Evolutionary conservation across 164 flowering plant species (phyloP).

Genomic region (Platanus orientalis): DNA sequence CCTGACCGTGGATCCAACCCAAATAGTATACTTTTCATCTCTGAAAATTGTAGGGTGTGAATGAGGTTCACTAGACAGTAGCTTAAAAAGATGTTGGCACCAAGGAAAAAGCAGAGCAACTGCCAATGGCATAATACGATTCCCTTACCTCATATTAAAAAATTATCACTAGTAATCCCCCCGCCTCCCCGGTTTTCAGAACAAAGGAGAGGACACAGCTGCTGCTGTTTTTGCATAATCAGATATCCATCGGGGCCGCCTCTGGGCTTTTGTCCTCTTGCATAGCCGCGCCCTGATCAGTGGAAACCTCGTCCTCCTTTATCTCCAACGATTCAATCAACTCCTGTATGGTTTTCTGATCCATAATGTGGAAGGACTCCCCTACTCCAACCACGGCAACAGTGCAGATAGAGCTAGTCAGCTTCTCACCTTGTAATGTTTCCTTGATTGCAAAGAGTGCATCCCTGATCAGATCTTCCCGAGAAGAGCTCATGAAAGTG

Average conservation of each 20-base stretch:
- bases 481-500: constrained; percentile 29
- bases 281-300: constrained; percentile 33
- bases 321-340: constrained; percentile 73
- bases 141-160: no score
- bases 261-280: constrained; percentile 31
- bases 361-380: constrained; percentile 67
- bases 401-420: constrained; percentile 82
- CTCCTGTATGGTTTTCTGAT: constrained; percentile 59
- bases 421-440: constrained; percentile 84
- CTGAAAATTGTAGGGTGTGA: no score
- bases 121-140: no score
- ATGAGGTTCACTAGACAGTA: no score
- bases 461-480: constrained; percentile 74
- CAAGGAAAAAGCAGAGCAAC: no score
- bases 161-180: no score
- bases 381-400: constrained; percentile 74
- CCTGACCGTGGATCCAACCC: no score
- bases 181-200: not conserved
- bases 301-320: constrained; percentile 46
- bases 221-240: constrained; percentile 14
- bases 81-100: not conserved
- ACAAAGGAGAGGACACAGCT: not conserved
- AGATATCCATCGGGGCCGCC: constrained; percentile 67
- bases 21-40: no score
- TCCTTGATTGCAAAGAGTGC: constrained; percentile 88